These are phyloP conservation scores for Cercophora samala DNA, from an alignment of 495 filamentous ascomycete genomes.

Conservation along the genomic window DNA sequence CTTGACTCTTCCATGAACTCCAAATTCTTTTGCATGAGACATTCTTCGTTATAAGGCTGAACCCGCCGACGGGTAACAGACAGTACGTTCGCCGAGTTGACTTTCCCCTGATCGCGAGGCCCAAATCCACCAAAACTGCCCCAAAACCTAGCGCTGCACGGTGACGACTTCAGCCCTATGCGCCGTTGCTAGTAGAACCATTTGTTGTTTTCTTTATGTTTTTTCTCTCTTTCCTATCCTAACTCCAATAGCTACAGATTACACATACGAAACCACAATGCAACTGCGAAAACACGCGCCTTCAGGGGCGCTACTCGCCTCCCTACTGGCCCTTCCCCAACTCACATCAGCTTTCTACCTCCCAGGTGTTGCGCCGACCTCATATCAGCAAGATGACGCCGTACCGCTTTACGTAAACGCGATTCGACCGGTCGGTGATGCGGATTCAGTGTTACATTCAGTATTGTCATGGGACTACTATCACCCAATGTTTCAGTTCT, in stretches of 20 bases:
- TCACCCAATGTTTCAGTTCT: constrained; percentile 80
- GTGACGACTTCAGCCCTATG: not conserved
- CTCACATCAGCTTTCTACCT: constrained; percentile 85
- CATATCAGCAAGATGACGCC: constrained; percentile 68
- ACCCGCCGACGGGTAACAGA: constrained; percentile 9
- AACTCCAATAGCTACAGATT: not conserved
- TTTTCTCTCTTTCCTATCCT: not conserved
- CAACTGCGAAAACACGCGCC: constrained; percentile 46
- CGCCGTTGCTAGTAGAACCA: not conserved
- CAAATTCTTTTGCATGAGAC: constrained; percentile 9
- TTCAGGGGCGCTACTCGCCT: constrained; percentile 44
- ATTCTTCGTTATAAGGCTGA: constrained; percentile 13
- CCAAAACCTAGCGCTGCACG: not conserved
- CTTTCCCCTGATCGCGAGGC: constrained; percentile 9
- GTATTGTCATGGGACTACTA: constrained; percentile 96
- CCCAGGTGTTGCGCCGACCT: constrained; percentile 90
- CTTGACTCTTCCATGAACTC: not conserved
- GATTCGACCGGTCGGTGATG: constrained; percentile 78
- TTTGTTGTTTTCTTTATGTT: not conserved
- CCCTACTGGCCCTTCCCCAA: constrained; percentile 46
- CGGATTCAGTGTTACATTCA: constrained; percentile 79
- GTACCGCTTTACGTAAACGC: constrained; percentile 93
- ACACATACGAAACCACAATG: constrained; percentile 36
- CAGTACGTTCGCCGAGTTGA: not conserved
- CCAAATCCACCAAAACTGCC: not conserved